Evolutionary conservation across 2,329 filamentous ascomycete genomes (phyloP), one percentile per base, ranked within the genome.

Genomic region (Epichloe typhina): DNA sequence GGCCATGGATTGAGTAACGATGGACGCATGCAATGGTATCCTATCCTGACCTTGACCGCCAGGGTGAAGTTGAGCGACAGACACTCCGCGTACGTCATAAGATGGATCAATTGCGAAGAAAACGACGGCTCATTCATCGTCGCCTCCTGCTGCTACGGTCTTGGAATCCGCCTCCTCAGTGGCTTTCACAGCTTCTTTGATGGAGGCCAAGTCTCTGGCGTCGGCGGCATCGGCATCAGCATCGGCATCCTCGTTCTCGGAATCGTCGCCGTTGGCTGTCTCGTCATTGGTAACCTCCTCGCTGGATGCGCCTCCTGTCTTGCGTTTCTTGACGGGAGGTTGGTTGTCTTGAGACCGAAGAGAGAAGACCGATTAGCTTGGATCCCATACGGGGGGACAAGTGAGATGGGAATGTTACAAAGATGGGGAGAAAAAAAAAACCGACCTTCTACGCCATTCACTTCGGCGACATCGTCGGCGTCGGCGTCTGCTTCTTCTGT

Each of bases 311-410:
- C 64, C 58, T 51, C 58, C 63, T 26, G 71, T 74, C 70, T 75
- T 77, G 58, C 68, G 69, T 66, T 75, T 76, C 68, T 77, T 77
- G 51, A 69, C 69, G 38, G 74, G 74, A 46, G 71, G 72, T 49
- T 68, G 66, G 53, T 66, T 62, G 49, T 63, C 65, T 70, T 55
- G 8, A 13, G 5, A 17, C 17, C 5, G 21, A 9, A 11, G n/a
- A 46, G 3, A 6, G 3, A 6, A 5, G 26, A n/a, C 17, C 46
- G 9, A 41, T 44, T 33, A 44, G 33, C 13, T 33, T 47, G 23
- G 8, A 39, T 19, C 19, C 19, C 12, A 31, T 2, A 26, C 13
- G n/a, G 12, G 45, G 17, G 11, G 17, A 17, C 7, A 17, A 11
- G 9, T 13, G 26, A 19, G 6, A 15, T 39, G 11, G 11, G 15